Conservation (phyloP, 164 flowering plant genomes). For the Hamamelis virginiana region DNA sequence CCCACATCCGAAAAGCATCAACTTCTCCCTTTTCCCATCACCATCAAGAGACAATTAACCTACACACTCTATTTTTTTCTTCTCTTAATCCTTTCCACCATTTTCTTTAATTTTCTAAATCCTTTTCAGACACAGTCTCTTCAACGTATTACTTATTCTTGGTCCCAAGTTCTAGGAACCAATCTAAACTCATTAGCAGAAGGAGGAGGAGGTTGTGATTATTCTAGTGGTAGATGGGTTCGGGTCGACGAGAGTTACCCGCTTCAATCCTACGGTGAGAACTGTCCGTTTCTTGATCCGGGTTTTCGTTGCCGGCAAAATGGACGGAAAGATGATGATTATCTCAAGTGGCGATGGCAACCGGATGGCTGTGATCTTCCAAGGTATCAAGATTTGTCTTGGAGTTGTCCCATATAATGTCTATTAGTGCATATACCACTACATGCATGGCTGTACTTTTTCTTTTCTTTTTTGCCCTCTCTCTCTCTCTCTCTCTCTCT, state of each 20-base stretch:
- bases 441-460: not conserved
- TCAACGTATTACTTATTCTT: slow-evolving; percentile 19
- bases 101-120: slow-evolving; percentile 13
- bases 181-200: not conserved
- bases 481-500: no score
- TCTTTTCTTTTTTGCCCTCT: no score
- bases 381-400: slow-evolving; percentile 34
- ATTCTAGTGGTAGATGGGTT: slow-evolving; percentile 63
- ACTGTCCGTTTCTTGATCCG: slow-evolving; percentile 65
- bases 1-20: slow-evolving; percentile 14
- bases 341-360: slow-evolving; percentile 72
- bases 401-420: not conserved
- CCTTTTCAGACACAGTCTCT: slow-evolving; percentile 23
- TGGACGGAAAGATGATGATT: slow-evolving; percentile 54
- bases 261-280: slow-evolving; percentile 33
- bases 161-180: slow-evolving; percentile 12
- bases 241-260: slow-evolving; percentile 33
- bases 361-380: slow-evolving; percentile 64
- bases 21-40: slow-evolving; percentile 10
- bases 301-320: slow-evolving; percentile 59
- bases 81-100: slow-evolving; percentile 20
- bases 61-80: slow-evolving; percentile 22
- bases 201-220: slow-evolving; percentile 38
- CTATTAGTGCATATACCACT: not conserved
- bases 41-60: slow-evolving; percentile 20